Conservation (phyloP, 495 filamentous ascomycete genomes). For the Copromyces sp. region DNA sequence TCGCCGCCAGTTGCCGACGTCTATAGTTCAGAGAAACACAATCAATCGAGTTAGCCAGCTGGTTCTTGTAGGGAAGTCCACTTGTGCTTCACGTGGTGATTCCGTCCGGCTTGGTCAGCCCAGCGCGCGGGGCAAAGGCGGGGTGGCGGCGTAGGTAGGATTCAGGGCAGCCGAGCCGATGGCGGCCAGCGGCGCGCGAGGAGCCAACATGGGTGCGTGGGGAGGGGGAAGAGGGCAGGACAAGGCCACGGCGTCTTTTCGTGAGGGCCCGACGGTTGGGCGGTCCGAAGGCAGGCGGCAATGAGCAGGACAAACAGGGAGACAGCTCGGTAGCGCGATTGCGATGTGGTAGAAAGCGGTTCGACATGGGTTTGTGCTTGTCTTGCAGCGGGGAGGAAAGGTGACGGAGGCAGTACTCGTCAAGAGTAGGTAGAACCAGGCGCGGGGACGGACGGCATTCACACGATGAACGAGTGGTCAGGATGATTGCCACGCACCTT, state of each 20-base stretch:
- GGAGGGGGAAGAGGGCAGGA: background rate
- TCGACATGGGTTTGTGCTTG: background rate
- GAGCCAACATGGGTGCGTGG: background rate
- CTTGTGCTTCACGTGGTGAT: background rate
- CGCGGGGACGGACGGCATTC: background rate
- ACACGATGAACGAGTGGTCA: background rate
- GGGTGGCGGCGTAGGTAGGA: background rate
- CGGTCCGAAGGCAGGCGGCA: background rate
- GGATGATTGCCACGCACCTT: constrained; percentile 63
- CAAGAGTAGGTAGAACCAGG: background rate
- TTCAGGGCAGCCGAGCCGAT: background rate
- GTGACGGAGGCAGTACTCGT: background rate
- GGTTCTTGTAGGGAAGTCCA: background rate
- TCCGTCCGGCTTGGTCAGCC: background rate
- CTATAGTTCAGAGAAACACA: constrained; percentile 35
- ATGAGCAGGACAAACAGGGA: constrained; percentile 1
- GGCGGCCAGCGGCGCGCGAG: constrained; percentile 6
- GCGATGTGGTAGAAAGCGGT: background rate
- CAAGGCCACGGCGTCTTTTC: background rate
- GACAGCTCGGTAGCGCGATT: background rate
- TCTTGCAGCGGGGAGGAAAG: background rate
- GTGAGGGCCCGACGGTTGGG: background rate
- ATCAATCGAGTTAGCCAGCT: constrained; percentile 8
- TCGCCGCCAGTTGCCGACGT: constrained; percentile 80
- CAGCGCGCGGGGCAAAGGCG: background rate